A percentile compares a stretch with the other conserved stretches of the same genome.
Conservation (phyloP, 345 rosid species). For the Brassica incana region DNA sequence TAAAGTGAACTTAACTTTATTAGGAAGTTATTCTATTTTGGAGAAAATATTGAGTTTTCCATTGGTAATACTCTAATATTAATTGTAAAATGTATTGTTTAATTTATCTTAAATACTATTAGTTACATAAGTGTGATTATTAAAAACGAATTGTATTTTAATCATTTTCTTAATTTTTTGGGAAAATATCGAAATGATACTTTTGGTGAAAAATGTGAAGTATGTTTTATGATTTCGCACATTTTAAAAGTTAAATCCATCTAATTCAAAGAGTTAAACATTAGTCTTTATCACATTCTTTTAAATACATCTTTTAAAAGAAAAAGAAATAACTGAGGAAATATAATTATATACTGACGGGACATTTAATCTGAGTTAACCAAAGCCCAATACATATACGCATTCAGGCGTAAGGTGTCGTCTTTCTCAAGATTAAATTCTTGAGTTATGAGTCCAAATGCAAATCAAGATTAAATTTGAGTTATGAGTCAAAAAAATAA, state of each 20-base stretch:
- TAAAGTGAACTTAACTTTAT: no score
- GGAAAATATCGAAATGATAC: no score
- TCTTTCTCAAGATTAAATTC: not conserved
- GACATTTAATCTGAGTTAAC: not conserved
- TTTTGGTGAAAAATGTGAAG: not conserved
- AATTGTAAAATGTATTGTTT: no score
- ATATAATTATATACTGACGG: not conserved
- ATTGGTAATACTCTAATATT: no score
- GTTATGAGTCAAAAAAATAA: no score
- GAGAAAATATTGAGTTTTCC: no score
- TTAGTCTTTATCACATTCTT: not conserved
- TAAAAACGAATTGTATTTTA: no score
- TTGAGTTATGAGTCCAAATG: constrained; percentile 1
- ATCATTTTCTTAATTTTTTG: no score
- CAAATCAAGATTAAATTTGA: not conserved
- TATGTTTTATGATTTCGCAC: not conserved
- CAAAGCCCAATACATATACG: not conserved
- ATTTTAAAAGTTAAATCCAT: not conserved
- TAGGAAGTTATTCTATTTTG: no score
- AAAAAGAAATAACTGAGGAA: not conserved
- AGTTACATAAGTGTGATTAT: no score
- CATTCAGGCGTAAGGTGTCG: not conserved
- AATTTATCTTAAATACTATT: not conserved
- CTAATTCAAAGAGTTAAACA: not conserved
- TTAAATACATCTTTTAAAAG: not conserved